Evolutionary conservation across 2,329 filamentous ascomycete species (phyloP).

Genomic region (Colletotrichum noveboracense): DNA sequence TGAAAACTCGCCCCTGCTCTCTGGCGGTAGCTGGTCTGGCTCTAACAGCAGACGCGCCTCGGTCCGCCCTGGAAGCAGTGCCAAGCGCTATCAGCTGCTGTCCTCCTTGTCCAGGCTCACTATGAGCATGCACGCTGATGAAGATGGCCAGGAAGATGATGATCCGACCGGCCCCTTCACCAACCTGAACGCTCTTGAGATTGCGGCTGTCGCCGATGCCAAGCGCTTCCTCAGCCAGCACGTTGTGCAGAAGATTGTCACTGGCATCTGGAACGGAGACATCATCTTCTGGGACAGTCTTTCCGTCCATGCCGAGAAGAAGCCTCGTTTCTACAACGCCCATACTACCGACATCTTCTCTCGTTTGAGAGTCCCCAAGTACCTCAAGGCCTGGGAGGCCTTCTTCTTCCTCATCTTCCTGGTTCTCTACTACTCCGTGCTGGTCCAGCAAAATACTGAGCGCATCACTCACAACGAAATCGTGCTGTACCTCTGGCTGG

Average conservation of each 20-base stretch:
- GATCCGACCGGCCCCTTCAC: slow-evolving; percentile 76
- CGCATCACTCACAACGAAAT: slow-evolving; percentile 73
- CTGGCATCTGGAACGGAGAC: slow-evolving; percentile 84
- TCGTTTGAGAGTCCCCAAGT: slow-evolving; percentile 78
- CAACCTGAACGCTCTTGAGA: slow-evolving; percentile 84
- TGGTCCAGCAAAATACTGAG: slow-evolving; percentile 73
- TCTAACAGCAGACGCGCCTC: slow-evolving; percentile 23
- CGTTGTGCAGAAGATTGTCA: slow-evolving; percentile 82
- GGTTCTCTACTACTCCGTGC: slow-evolving; percentile 83
- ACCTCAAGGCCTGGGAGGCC: slow-evolving; percentile 85
- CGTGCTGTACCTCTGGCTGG: slow-evolving; percentile 83
- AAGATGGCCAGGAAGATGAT: slow-evolving; percentile 50
- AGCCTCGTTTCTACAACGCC: slow-evolving; percentile 76
- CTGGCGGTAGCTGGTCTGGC: slow-evolving; percentile 31
- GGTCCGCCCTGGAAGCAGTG: slow-evolving; percentile 40
- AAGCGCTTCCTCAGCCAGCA: slow-evolving; percentile 85
- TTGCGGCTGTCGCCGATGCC: slow-evolving; percentile 79
- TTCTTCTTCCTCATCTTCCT: slow-evolving; percentile 81
- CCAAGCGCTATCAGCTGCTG: slow-evolving; percentile 54
- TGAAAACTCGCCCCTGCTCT: slow-evolving; percentile 54
- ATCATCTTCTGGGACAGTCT: slow-evolving; percentile 87
- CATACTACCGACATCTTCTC: slow-evolving; percentile 74
- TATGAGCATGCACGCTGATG: slow-evolving; percentile 46
- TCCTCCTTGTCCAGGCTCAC: slow-evolving; percentile 62
- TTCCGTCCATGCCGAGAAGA: slow-evolving; percentile 75